Base-by-base conservation (phyloP, 805 yeast species). In the Saturnispora quitensis region DNA sequence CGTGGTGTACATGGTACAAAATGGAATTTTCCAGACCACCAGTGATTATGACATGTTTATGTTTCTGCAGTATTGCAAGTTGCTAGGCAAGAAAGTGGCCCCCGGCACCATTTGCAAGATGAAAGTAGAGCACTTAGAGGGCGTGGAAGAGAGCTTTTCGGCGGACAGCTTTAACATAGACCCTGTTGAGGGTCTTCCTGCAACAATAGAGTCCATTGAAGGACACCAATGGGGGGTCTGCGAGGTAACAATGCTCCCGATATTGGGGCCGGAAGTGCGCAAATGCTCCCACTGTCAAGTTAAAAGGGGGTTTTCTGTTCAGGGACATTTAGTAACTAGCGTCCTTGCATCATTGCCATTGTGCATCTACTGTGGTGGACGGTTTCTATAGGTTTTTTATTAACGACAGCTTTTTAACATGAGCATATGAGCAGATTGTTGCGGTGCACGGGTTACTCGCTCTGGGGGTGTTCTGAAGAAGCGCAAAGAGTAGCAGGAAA, bases 221-320 rank as follows among this genome's bases (percentile, higher is more conserved):
- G 60, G 60, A 1, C 59, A 55, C 27, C 34, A n/a, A 4, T 58
- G 61, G 61, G 47, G 44, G 13, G 22, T 52, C 5, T 58, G 61
- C 34, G 53, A 44, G 7, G 27, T 56, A 9, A 57, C 59, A 5
- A 20, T 54, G 33, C 42, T 57, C 2, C 61, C 61, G 1, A 36
- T 58, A 13, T 17, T 57, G 35, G 36, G 45, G 15, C 51, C 56
- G 3, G 18, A 28, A 1, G 51, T 58, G 17, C 48, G 43, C n/a
- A 15, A 17, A 3, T 58, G 61, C 27, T 24, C 38, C 9, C 20
- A 27, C 28, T 58, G 60, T 28, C 55, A 51, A 2, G 45, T 53
- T 15, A 35, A 48, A 5, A 27, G 48, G 24, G 48, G 50, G 1
- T 36, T 50, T 4, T 15, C 40, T 8, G 43, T 34, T 4, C n/a